phyloP scores from a whole-genome alignment of 371 early-diverging fungal genomes.

The Circinella umbellata region DNA sequence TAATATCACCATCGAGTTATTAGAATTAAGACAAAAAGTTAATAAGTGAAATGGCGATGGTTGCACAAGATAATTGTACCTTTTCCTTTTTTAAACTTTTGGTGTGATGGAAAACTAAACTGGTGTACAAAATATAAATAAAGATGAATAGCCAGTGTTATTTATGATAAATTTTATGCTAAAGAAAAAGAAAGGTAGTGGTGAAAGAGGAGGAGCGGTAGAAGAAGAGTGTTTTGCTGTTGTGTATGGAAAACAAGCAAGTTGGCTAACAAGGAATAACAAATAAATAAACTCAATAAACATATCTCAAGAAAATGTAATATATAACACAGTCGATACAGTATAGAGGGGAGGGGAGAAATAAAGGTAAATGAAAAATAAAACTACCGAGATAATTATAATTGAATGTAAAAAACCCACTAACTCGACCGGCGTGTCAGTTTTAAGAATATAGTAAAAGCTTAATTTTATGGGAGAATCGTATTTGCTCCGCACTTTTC shows the following conservation, averaged over 20 bases:
- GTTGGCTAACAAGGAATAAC: no score
- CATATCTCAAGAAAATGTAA: no score
- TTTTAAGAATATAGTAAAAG: not conserved
- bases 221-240: no score
- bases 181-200: no score
- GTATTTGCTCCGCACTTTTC: constrained; percentile 42
- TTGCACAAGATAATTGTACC: constrained; percentile 6
- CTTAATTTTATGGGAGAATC: constrained; percentile 17
- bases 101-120: constrained; percentile 13
- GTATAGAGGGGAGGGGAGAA: not conserved
- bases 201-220: no score
- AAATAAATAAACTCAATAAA: no score
- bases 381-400: not conserved
- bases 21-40: no score
- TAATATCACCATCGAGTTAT: no score
- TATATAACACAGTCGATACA: no score
- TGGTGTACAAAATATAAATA: not conserved
- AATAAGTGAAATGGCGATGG: not conserved
- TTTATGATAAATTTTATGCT: no score
- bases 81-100: constrained; percentile 13
- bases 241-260: no score
- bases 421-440: constrained; percentile 14
- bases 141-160: no score
- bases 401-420: not conserved
- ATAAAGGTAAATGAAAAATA: not conserved